Evolutionary conservation across 2,329 filamentous ascomycete species (phyloP).

Genomic region (Grosmannia penicillata): DNA sequence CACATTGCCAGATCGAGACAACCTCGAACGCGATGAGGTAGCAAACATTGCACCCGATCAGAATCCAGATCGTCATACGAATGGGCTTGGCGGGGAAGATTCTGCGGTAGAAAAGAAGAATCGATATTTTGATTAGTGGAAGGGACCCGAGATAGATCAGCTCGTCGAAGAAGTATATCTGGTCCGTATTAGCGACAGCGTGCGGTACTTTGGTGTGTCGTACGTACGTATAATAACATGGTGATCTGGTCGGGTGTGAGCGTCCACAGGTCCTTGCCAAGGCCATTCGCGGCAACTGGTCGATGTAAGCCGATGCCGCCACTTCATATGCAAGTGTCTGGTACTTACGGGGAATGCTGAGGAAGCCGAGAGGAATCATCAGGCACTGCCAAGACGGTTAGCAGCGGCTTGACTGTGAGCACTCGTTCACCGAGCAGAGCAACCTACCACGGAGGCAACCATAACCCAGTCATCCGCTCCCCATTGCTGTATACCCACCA

Average conservation of each 20-base stretch:
- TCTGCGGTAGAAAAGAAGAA: conserved; percentile 21
- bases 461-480: conserved; percentile 17
- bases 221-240: conserved; percentile 20
- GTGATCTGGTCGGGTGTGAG: conserved; percentile 26
- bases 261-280: conserved; percentile 29
- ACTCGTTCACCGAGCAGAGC: too few species aligned
- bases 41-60: conserved; percentile 16
- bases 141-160: conserved; percentile 16
- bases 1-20: conserved; percentile 17
- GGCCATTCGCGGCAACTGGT: conserved; percentile 21
- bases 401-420: neutral
- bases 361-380: conserved; percentile 11
- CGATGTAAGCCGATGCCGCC: neutral
- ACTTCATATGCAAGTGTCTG: too few species aligned
- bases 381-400: conserved; percentile 12
- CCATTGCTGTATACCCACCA: conserved; percentile 15
- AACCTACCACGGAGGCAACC: conserved; percentile 1
- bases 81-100: conserved; percentile 17
- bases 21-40: conserved; percentile 15
- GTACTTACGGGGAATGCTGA: conserved; percentile 15
- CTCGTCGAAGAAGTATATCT: conserved; percentile 17
- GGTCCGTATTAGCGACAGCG: neutral
- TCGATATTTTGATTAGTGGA: conserved; percentile 20
- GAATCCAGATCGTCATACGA: conserved; percentile 12
- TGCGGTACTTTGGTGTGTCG: neutral